Conservation (phyloP, 179 eudicot species). For the Dionaea muscipula region DNA sequence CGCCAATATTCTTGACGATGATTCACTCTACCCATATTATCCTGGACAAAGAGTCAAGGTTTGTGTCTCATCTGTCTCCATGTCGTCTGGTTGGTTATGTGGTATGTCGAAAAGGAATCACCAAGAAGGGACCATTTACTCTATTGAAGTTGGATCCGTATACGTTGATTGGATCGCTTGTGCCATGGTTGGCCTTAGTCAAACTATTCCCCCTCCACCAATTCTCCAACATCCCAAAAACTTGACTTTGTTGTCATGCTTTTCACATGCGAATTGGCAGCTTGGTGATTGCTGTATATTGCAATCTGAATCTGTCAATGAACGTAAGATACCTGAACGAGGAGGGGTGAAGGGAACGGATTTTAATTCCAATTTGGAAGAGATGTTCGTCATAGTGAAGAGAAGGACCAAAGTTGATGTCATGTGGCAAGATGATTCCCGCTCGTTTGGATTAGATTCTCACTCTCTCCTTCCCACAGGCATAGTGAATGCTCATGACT, state of each 20-base stretch:
- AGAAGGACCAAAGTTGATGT: constrained; percentile 67
- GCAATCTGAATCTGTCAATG: constrained; percentile 14
- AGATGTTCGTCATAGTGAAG: constrained; percentile 48
- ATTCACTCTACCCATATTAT: constrained; percentile 61
- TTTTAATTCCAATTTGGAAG: constrained; percentile 20
- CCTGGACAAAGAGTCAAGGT: constrained; percentile 77
- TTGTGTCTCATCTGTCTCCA: constrained; percentile 29
- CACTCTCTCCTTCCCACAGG: constrained; percentile 41
- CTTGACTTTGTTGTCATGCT: constrained; percentile 49
- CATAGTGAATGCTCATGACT: constrained; percentile 66
- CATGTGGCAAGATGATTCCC: constrained; percentile 88
- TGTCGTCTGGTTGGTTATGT: constrained; percentile 63
- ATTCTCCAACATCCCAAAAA: constrained; percentile 36
- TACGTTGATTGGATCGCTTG: constrained; percentile 78
- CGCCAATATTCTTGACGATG: constrained; percentile 67
- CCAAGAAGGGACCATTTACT: constrained; percentile 51
- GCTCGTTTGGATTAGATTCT: constrained; percentile 52
- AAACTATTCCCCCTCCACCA: constrained; percentile 34
- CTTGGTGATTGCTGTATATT: constrained; percentile 85
- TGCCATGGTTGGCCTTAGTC: constrained; percentile 24
- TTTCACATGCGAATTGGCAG: constrained; percentile 75
- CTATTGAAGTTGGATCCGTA: constrained; percentile 62
- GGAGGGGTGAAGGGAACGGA: constrained; percentile 10
- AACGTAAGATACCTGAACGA: constrained; percentile 17
- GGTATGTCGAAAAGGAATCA: constrained; percentile 40